These are phyloP conservation scores for Phytophthora pisi DNA, from an alignment of 352 stramenopile species.

Conservation along the genomic window DNA sequence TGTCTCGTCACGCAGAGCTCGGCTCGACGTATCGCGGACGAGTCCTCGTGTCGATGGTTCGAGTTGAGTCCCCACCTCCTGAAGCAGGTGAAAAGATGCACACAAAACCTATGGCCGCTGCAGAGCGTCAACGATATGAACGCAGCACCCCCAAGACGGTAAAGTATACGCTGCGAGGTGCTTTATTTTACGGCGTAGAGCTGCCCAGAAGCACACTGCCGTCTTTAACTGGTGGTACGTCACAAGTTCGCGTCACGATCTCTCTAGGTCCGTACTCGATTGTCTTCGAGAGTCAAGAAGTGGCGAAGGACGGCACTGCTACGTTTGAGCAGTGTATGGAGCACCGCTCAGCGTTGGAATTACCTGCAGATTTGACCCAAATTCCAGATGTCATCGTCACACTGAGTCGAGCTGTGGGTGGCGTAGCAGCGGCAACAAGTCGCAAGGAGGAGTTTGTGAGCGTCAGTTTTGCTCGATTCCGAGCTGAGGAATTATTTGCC, in stretches of 20 bases:
- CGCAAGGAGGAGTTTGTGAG: slow-evolving; percentile 66
- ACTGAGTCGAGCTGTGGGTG: slow-evolving; percentile 53
- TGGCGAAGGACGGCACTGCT: slow-evolving; percentile 51
- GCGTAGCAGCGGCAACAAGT: slow-evolving; percentile 11
- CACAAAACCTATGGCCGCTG: slow-evolving; percentile 50
- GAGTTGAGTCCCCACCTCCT: slow-evolving; percentile 42
- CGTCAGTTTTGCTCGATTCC: slow-evolving; percentile 58
- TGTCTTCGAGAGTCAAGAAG: slow-evolving; percentile 56
- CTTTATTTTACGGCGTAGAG: slow-evolving; percentile 64
- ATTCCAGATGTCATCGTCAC: slow-evolving; percentile 73
- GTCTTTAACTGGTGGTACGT: slow-evolving; percentile 18
- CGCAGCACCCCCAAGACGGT: slow-evolving; percentile 46
- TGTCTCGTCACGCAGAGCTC: slow-evolving; percentile 68
- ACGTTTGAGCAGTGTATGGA: slow-evolving; percentile 62
- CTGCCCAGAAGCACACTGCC: slow-evolving; percentile 34
- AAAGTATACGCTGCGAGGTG: slow-evolving; percentile 70
- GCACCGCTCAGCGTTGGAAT: slow-evolving; percentile 45
- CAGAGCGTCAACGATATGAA: slow-evolving; percentile 15
- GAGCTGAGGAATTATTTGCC: slow-evolving; percentile 44
- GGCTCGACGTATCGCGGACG: slow-evolving; percentile 85
- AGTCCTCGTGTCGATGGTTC: slow-evolving; percentile 79
- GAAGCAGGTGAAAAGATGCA: slow-evolving; percentile 70
- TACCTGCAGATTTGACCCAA: slow-evolving; percentile 73
- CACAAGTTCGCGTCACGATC: slow-evolving; percentile 54
- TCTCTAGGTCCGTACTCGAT: slow-evolving; percentile 54